Evolutionary conservation across 345 rosid genomes (phyloP), one percentile per base, ranked within the genome.

Genomic region (Syzygium grande): DNA sequence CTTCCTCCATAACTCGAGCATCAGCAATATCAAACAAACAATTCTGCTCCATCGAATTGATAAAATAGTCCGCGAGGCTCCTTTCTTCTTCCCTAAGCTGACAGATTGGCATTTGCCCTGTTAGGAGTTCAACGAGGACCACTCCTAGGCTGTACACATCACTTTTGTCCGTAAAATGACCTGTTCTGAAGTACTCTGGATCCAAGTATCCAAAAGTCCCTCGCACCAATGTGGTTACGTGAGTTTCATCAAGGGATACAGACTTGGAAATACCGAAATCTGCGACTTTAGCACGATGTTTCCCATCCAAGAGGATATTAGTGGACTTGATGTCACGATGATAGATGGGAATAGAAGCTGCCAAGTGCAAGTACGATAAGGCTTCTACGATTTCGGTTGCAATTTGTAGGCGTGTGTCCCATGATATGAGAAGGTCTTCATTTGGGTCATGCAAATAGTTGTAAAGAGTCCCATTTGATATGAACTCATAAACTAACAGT

Each of bases 301-400:
- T 80, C 46, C 22, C 84, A 4, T 55, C 86, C 16, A 85, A 41
- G 15, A 85, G 86, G 25, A 85, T 85, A 23, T 85, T 56, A 23
- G 73, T 19, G 3, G 73, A 51, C 86, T 85, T 85, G 41, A 85
- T 56, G 73, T 85, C 73, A 2, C 86, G 86, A 56, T 85, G 86
- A 65, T 34, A 85, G 25, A 85, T 85, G 6, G 87, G 89, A 41
- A 85, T 55, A 22, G 85, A 85, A 41, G 89, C 85, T 27, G 87
- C 68, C 9, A 58, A 88, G 29, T 88, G 89, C 85, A 88, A 15
- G 38, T 87, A 87, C 13, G 46, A 87, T 7, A 87, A n/a, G 52
- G 86, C 88, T 41, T 13, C 27, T 11, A 85, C 84, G 2, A 85
- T 73, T 54, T 85, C 87, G 5, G n/a, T 4, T 1, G 89, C 89